Percentiles rank a stretch among this genome's conserved stretches.
These are phyloP conservation scores for Mortierella hygrophila DNA, from an alignment of 192 early-diverging fungal species.

Conservation along the genomic window DNA sequence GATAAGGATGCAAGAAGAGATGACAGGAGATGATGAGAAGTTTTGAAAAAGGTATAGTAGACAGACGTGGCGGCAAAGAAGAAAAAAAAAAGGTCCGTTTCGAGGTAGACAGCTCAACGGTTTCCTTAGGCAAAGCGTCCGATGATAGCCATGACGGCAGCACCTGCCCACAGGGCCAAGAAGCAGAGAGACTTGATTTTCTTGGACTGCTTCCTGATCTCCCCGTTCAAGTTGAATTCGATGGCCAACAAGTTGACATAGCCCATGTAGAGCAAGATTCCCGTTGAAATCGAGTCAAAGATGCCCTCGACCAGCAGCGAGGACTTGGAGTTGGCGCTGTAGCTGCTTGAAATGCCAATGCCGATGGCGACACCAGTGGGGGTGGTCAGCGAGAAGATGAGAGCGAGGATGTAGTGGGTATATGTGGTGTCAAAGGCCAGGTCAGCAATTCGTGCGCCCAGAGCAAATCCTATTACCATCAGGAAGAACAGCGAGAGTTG, in stretches of 20 bases:
- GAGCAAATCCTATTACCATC: conserved; percentile 68
- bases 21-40: background rate
- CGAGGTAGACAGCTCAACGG: background rate
- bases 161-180: conserved; percentile 74
- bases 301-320: conserved; percentile 75
- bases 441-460: conserved; percentile 73
- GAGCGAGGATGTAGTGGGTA: conserved; percentile 63
- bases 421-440: conserved; percentile 56
- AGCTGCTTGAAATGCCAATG: conserved; percentile 71
- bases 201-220: conserved; percentile 43
- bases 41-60: background rate
- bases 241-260: conserved; percentile 75
- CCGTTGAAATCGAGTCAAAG: conserved; percentile 79
- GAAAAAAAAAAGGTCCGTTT: background rate
- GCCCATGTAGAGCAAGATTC: conserved; percentile 85
- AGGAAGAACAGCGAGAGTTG: conserved; percentile 53
- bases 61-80: background rate
- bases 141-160: conserved; percentile 77
- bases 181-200: conserved; percentile 63
- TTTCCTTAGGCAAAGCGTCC: conserved; percentile 53
- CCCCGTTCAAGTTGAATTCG: conserved; percentile 69
- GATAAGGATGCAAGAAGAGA: background rate
- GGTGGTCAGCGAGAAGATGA: conserved; percentile 76
- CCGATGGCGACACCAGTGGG: conserved; percentile 83
- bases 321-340: conserved; percentile 62